phyloP scores from a whole-genome alignment of 2,329 filamentous ascomycete species.

The Aspergillus spinulosporus region DNA sequence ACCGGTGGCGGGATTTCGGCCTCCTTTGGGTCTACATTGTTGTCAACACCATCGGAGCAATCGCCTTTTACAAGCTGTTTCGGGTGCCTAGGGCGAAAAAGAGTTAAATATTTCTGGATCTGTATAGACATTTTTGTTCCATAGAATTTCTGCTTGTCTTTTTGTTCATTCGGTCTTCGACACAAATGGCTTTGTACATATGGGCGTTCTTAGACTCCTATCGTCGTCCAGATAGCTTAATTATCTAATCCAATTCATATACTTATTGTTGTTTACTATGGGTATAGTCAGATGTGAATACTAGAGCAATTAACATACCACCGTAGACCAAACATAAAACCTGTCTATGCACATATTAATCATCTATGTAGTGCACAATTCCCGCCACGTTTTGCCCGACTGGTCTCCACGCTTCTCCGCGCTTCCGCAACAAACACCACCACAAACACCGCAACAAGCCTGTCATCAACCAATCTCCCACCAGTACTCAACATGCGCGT shows the following conservation, averaged over 20 bases:
- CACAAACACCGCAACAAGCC: neutral
- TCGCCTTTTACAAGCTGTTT: constrained; percentile 46
- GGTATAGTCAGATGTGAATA: too few relatives aligned
- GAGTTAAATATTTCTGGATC: constrained; percentile 36
- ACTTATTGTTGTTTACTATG: too few relatives aligned
- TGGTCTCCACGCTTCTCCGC: neutral
- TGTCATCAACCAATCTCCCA: neutral
- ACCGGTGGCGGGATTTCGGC: constrained; percentile 70
- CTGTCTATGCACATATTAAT: neutral
- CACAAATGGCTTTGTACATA: too few relatives aligned
- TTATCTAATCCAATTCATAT: too few relatives aligned
- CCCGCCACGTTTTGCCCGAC: neutral
- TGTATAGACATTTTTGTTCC: neutral
- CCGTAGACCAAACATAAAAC: too few relatives aligned
- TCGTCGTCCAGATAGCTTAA: too few relatives aligned
- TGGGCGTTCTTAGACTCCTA: too few relatives aligned
- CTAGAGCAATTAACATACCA: neutral
- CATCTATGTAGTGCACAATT: neutral
- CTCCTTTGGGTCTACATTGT: constrained; percentile 60
- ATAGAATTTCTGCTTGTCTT: neutral
- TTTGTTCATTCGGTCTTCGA: neutral
- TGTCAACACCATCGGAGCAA: constrained; percentile 57
- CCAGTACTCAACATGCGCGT: constrained; percentile 44
- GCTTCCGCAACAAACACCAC: neutral
- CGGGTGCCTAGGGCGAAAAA: constrained; percentile 25